Conservation (phyloP, 148 eudicot genomes). For the Silene conica region DNA sequence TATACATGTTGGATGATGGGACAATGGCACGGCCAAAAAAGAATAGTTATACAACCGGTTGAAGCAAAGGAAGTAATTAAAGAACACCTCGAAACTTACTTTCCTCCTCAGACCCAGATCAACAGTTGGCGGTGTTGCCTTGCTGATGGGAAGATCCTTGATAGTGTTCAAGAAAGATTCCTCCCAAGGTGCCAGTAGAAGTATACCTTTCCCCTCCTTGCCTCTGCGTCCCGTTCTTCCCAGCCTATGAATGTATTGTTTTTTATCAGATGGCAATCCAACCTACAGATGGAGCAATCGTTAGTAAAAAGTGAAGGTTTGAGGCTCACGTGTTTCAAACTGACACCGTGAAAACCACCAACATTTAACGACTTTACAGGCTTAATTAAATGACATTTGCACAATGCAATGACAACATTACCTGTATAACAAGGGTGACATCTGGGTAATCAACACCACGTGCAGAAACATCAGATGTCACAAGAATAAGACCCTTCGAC, state of each 20-base stretch:
- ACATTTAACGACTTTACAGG: neutral
- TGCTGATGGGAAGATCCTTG: conserved; percentile 68
- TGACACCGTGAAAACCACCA: too few species aligned
- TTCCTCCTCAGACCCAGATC: conserved; percentile 69
- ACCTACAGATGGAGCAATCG: conserved; percentile 38
- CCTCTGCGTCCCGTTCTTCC: conserved; percentile 99
- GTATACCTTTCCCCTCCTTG: conserved; percentile 88
- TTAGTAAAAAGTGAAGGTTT: neutral
- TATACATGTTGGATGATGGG: too few species aligned
- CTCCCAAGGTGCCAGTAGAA: conserved; percentile 88
- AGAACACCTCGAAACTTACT: conserved; percentile 30
- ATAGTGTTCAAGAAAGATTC: conserved; percentile 64
- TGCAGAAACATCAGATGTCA: conserved; percentile 95
- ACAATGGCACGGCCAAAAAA: too few species aligned
- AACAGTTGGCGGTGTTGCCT: conserved; percentile 48
- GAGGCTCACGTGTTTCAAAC: neutral
- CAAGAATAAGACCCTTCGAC: conserved; percentile 93
- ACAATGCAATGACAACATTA: conserved; percentile 17
- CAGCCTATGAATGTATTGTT: conserved; percentile 91
- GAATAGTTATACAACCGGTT: too few species aligned
- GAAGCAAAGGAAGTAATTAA: neutral
- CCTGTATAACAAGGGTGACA: conserved; percentile 93
- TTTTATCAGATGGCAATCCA: conserved; percentile 82
- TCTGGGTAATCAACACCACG: conserved; percentile 99
- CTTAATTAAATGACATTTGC: neutral